Evolutionary conservation across 352 stramenopile species (phyloP).

Genomic region (Lagenidium sp.): DNA sequence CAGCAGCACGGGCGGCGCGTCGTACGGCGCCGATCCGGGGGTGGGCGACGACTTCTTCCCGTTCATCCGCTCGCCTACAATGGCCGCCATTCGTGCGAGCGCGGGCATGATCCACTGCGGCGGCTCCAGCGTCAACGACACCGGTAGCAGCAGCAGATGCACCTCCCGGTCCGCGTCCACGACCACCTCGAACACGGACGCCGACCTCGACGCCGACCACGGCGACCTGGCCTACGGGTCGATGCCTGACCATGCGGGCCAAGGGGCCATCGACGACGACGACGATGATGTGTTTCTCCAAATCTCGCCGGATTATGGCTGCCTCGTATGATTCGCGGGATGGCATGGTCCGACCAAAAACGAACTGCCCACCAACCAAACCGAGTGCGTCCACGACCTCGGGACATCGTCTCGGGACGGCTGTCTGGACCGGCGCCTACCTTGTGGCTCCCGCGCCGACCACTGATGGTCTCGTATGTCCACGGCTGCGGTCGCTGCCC

Average conservation of each 20-base stretch:
- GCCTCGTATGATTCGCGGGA: conserved; percentile 70
- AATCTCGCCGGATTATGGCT: conserved; percentile 79
- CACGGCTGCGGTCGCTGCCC: too few species aligned
- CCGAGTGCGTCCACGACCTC: too few species aligned
- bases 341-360: too few species aligned
- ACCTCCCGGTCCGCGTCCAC: too few species aligned
- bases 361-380: too few species aligned
- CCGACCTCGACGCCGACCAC: conserved; percentile 36
- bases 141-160: too few species aligned
- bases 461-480: too few species aligned
- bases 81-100: conserved; percentile 14
- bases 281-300: conserved; percentile 81
- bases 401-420: too few species aligned
- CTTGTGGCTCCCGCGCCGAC: too few species aligned
- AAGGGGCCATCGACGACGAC: conserved; percentile 6
- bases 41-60: conserved; percentile 14
- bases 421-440: too few species aligned
- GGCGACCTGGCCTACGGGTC: conserved; percentile 12
- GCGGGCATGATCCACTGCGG: not conserved
- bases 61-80: conserved; percentile 16
- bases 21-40: conserved; percentile 7
- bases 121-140: not conserved
- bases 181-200: too few species aligned
- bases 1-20: conserved; percentile 1
- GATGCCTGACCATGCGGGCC: conserved; percentile 7